These are phyloP conservation scores for Monosporozyma servazzii DNA, from an alignment of 805 yeast genomes.

Conservation along the genomic window DNA sequence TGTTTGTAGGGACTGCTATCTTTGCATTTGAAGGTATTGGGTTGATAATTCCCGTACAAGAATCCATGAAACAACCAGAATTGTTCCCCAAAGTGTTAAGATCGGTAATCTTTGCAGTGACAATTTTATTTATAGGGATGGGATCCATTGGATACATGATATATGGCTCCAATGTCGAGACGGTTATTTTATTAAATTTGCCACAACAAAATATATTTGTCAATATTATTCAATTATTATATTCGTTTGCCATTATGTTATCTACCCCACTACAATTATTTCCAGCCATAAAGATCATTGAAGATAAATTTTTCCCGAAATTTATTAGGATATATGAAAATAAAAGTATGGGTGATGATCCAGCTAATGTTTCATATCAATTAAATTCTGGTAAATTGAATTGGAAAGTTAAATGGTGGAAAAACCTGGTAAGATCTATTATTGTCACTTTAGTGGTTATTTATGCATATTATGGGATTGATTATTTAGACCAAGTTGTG, in stretches of 20 bases:
- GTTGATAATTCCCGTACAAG: constrained; percentile 70
- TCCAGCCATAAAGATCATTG: constrained; percentile 70
- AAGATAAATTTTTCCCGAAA: constrained; percentile 47
- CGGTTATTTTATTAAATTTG: constrained; percentile 62
- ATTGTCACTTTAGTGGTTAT: constrained; percentile 47
- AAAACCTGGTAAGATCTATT: constrained; percentile 47
- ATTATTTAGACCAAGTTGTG: constrained; percentile 62
- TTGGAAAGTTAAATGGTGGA: constrained; percentile 49
- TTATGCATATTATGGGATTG: constrained; percentile 60
- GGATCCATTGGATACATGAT: constrained; percentile 65
- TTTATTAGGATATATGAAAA: constrained; percentile 18
- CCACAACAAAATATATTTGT: constrained; percentile 60
- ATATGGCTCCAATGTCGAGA: constrained; percentile 53
- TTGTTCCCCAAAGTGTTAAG: constrained; percentile 59
- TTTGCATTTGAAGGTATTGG: constrained; percentile 89
- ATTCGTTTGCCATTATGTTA: constrained; percentile 62
- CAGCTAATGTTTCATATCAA: background rate
- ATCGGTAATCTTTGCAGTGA: constrained; percentile 54
- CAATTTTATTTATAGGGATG: constrained; percentile 49
- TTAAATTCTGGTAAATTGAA: constrained; percentile 48
- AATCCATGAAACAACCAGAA: constrained; percentile 69
- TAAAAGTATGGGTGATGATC: constrained; percentile 8
- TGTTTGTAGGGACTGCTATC: constrained; percentile 75
- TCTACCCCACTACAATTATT: constrained; percentile 76
- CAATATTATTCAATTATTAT: constrained; percentile 57